phyloP scores from a whole-genome alignment of 805 yeast species.

The Kodamaea leandrae region DNA sequence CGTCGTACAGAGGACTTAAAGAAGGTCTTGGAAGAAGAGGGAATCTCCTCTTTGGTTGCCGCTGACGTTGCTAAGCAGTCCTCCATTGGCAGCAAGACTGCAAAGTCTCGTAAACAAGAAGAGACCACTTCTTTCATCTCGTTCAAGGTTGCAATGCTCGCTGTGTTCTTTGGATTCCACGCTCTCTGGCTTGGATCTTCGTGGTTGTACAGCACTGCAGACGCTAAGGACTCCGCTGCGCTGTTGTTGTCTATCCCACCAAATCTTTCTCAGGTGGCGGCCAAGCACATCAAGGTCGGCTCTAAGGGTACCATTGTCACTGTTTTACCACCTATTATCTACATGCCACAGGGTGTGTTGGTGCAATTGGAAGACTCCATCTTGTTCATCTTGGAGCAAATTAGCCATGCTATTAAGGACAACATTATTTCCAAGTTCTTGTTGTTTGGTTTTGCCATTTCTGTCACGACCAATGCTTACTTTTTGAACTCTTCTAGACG shows the following conservation, averaged over 20 bases:
- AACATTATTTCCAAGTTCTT: conserved; percentile 75
- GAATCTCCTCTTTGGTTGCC: conserved; percentile 73
- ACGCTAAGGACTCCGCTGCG: conserved; percentile 4
- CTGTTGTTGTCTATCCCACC: conserved; percentile 14
- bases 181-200: conserved; percentile 67
- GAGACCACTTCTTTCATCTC: conserved; percentile 38
- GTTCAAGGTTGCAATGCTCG: conserved; percentile 59
- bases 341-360: conserved; percentile 54
- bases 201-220: conserved; percentile 50
- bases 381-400: conserved; percentile 46
- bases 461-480: conserved; percentile 79
- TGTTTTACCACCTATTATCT: conserved; percentile 53
- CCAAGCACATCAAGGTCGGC: conserved; percentile 46
- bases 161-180: conserved; percentile 60
- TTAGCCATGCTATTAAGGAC: conserved; percentile 74
- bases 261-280: conserved; percentile 39
- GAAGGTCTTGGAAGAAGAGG: conserved; percentile 88
- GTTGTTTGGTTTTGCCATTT: conserved; percentile 67
- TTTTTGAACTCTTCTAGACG: conserved; percentile 81
- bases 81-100: conserved; percentile 17
- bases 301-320: conserved; percentile 55
- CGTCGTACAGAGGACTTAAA: conserved; percentile 76
- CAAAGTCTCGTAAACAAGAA: conserved; percentile 21
- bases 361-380: conserved; percentile 63
- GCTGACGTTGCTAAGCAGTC: conserved; percentile 52